phyloP scores from a whole-genome alignment of 306 rosid species.

The Rosa multiflora region DNA sequence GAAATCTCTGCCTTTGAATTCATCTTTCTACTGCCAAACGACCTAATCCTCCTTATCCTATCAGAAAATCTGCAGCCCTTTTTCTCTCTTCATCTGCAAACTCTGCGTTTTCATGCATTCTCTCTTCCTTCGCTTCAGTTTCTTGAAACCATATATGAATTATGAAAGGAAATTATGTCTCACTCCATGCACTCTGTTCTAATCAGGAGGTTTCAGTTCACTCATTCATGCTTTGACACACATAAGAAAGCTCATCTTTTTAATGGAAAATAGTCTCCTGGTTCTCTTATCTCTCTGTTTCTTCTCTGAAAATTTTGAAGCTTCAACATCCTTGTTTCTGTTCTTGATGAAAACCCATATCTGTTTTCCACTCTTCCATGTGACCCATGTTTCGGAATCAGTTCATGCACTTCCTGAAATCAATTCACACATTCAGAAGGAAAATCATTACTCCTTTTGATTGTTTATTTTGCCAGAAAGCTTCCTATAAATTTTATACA shows the following conservation, averaged over 20 bases:
- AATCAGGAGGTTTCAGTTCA: constrained; percentile 16
- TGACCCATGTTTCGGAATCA: constrained; percentile 73
- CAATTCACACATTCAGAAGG: constrained; percentile 80
- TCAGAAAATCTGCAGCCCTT: constrained; percentile 35
- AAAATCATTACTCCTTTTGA: constrained; percentile 46
- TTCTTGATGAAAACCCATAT: constrained; percentile 39
- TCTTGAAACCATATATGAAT: constrained; percentile 39
- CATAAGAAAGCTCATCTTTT: neutral
- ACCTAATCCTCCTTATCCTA: constrained; percentile 67
- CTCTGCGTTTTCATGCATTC: constrained; percentile 32
- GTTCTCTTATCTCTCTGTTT: constrained; percentile 22
- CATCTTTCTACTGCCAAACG: constrained; percentile 74
- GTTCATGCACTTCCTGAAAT: constrained; percentile 80
- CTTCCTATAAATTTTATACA: neutral
- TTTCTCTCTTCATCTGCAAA: constrained; percentile 33
- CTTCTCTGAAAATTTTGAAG: constrained; percentile 26
- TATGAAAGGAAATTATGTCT: constrained; percentile 30
- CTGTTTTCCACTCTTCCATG: constrained; percentile 26
- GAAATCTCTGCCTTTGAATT: constrained; percentile 61
- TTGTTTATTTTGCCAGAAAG: constrained; percentile 29
- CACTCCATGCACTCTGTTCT: constrained; percentile 20
- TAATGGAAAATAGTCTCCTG: constrained; percentile 24
- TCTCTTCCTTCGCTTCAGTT: constrained; percentile 35
- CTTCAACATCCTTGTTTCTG: constrained; percentile 33
- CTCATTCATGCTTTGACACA: constrained; percentile 29